Conservation (phyloP, 495 filamentous ascomycete genomes). For the Daldinia decipiens region DNA sequence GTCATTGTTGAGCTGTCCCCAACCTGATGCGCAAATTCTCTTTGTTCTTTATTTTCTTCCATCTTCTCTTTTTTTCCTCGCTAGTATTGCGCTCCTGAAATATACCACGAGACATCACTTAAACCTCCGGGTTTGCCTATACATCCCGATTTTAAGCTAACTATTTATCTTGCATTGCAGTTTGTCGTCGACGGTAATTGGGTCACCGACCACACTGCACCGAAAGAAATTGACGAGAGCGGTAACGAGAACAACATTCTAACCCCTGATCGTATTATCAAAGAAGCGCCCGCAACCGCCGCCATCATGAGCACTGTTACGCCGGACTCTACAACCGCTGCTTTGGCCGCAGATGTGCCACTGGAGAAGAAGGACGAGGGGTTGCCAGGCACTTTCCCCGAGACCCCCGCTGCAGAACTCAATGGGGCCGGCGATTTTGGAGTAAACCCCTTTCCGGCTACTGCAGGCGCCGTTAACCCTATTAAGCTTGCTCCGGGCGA, state of each 20-base stretch:
- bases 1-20: constrained; percentile 32
- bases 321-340: constrained; percentile 51
- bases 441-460: constrained; percentile 81
- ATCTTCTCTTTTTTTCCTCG: constrained; percentile 9
- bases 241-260: constrained; percentile 93
- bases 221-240: constrained; percentile 78
- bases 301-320: constrained; percentile 63
- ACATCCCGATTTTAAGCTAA: constrained; percentile 27
- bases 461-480: constrained; percentile 80
- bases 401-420: constrained; percentile 68
- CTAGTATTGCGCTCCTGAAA: constrained; percentile 4
- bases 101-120: constrained; percentile 18
- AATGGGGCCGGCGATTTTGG: constrained; percentile 62
- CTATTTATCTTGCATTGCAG: constrained; percentile 54
- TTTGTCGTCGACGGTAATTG: constrained; percentile 93
- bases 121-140: constrained; percentile 12
- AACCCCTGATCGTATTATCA: constrained; percentile 72
- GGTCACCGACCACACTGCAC: constrained; percentile 79
- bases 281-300: constrained; percentile 53
- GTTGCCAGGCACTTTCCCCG: constrained; percentile 82
- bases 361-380: constrained; percentile 51
- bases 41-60: constrained; percentile 12
- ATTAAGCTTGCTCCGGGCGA: constrained; percentile 82
- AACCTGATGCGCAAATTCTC: constrained; percentile 8
- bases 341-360: constrained; percentile 49